Conservation (phyloP, 1,139 yeast genomes). For the Candida pseudoviswanathii region DNA sequence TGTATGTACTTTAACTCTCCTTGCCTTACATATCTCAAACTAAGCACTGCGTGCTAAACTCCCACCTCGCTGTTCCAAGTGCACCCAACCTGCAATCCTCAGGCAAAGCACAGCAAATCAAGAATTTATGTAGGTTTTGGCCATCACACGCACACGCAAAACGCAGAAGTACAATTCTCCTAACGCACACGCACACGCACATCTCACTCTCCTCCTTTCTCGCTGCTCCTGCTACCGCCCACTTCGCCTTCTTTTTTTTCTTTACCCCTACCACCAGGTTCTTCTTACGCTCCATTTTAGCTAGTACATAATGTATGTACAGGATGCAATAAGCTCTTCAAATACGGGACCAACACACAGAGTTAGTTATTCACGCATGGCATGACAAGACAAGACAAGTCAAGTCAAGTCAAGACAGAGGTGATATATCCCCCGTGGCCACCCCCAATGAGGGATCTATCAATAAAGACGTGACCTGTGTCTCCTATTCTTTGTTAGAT, state of each 20-base stretch:
- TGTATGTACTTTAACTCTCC: background rate
- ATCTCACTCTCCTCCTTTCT: background rate
- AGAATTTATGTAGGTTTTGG: background rate
- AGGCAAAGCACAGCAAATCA: background rate
- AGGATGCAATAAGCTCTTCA: background rate
- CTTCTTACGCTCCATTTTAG: background rate
- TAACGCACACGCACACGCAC: background rate
- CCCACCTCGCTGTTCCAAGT: too few species aligned
- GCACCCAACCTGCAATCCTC: too few species aligned
- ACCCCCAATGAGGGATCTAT: background rate
- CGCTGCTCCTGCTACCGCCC: background rate
- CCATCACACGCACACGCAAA: conserved; percentile 1
- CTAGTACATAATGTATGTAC: conserved; percentile 1
- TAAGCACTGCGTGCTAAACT: background rate
- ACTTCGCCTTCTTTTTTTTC: background rate
- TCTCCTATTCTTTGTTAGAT: too few species aligned
- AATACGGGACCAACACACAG: background rate
- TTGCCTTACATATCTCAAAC: background rate
- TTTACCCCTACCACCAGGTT: background rate
- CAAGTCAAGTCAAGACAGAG: background rate
- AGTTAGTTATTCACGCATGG: background rate
- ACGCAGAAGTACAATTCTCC: background rate
- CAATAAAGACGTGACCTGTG: too few species aligned
- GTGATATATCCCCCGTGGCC: too few species aligned
- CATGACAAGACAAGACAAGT: background rate